Conservation (phyloP, 2,329 filamentous ascomycete genomes). For the Diaporthe vaccinii region DNA sequence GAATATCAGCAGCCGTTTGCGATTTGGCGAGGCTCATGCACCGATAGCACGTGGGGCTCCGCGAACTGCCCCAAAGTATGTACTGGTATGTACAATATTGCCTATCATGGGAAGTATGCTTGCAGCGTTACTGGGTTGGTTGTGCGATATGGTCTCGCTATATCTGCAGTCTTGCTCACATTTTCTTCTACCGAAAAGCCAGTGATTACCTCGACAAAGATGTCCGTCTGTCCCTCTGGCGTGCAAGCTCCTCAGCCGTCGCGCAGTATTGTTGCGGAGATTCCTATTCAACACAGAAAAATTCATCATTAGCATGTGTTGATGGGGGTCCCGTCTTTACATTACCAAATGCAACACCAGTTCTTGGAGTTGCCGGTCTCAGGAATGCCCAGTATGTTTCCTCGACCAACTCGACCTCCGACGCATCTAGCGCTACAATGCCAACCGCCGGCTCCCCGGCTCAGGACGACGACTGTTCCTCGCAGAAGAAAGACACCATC, state of each 20-base stretch:
- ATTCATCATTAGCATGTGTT: constrained; percentile 8
- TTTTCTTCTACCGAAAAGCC: not conserved
- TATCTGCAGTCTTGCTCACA: not conserved
- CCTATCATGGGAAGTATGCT: not conserved
- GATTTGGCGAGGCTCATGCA: constrained; percentile 25
- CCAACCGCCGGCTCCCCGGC: not conserved
- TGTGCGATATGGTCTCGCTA: too few relatives aligned
- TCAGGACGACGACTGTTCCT: not conserved
- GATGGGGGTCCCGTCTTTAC: constrained; percentile 4
- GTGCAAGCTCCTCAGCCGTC: not conserved
- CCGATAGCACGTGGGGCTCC: constrained; percentile 17
- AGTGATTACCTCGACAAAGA: constrained; percentile 3
- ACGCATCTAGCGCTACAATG: not conserved
- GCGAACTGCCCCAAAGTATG: constrained; percentile 18
- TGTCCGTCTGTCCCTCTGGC: constrained; percentile 1
- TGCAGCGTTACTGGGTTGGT: fast-evolving
- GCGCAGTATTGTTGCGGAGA: constrained; percentile 31
- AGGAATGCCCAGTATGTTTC: not conserved
- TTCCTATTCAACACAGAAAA: not conserved
- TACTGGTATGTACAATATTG: not conserved
- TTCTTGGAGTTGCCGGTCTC: constrained; percentile 28
- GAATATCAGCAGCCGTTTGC: constrained; percentile 25
- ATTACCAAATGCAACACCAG: not conserved
- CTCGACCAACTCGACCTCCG: not conserved
- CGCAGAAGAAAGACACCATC: not conserved